Evolutionary conservation across 345 rosid genomes (phyloP), one percentile per base, ranked within the genome.

Genomic region (Atalantia buxifolia): DNA sequence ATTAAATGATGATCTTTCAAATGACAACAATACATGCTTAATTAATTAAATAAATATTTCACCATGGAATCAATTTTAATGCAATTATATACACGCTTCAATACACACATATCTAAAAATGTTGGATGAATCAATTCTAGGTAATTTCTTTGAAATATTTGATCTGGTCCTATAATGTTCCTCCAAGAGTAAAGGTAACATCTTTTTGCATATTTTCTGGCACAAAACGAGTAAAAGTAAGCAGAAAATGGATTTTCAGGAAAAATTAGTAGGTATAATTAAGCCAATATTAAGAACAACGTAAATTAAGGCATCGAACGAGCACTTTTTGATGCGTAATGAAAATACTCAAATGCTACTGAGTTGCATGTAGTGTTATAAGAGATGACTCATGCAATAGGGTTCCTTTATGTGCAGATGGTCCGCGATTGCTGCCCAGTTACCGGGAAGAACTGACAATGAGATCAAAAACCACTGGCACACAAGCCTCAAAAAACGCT

Each of bases 401-500:
- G 13, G 18, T 69, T 69, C 18, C n/a, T 65, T 69, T 28, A 31
- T 78, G 24, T 75, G 65, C 85, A 88, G 91, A 79, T 90, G 91
- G 93, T 84, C 93, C 6, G 79, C 87, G 13, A 90, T 90, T 77
- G 91, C 93, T 35, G 83, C 92, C 6, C 45, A 87, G 67, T 83
- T 90, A 71, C 93, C 89, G 0, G 91, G 92, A 57, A 81, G 93
- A 83, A 84, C 89, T 1, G 93, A 88, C 81, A 88, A 86, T 42
- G 93, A 88, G 71, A 84, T 90, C 14, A 90, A 90, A 81, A 90
- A 90, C 80, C 82, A 88, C 66, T 90, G 93, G 93, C 93, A 90
- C 81, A 83, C 93, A 57, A 74, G 75, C 64, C 85, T 90, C 63
- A 90, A 85, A 84, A 90, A 87, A 73, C 85, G 84, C 19, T 14